Conservation (phyloP, 345 rosid genomes). For the Schrenkiella parvula region DNA sequence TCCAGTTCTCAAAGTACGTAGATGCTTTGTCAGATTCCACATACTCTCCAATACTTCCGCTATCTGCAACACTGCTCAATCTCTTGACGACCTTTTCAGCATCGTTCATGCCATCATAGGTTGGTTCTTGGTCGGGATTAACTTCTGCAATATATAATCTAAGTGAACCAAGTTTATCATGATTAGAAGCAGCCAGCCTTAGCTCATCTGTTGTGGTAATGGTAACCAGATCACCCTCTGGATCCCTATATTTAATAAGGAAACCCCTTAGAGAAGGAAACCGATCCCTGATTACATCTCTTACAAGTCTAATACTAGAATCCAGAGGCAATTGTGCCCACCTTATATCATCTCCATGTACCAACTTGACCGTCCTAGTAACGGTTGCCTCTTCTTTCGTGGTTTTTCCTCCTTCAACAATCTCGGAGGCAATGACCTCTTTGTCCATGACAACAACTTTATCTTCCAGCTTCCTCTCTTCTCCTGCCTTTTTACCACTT, state of each 20-base stretch:
- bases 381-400: constrained; percentile 49
- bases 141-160: constrained; percentile 77
- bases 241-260: constrained; percentile 79
- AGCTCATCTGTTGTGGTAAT: constrained; percentile 84
- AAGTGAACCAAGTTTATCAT: constrained; percentile 54
- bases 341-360: constrained; percentile 89
- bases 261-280: constrained; percentile 72
- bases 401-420: constrained; percentile 47
- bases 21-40: constrained; percentile 39
- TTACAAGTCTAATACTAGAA: constrained; percentile 60
- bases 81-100: constrained; percentile 34
- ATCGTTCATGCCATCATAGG: constrained; percentile 51
- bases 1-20: constrained; percentile 68
- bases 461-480: constrained; percentile 37
- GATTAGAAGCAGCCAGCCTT: constrained; percentile 56
- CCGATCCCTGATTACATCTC: constrained; percentile 75
- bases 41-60: constrained; percentile 42
- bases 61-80: constrained; percentile 35
- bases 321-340: constrained; percentile 76
- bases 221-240: constrained; percentile 91
- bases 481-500: constrained; percentile 30
- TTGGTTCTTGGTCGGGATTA: constrained; percentile 77
- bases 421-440: constrained; percentile 48
- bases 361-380: constrained; percentile 76
- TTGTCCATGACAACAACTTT: constrained; percentile 51